Percentiles rank a stretch among this genome's conserved stretches.
Conservation (phyloP, 805 yeast genomes). For the Aciculoconidium aculeatum region DNA sequence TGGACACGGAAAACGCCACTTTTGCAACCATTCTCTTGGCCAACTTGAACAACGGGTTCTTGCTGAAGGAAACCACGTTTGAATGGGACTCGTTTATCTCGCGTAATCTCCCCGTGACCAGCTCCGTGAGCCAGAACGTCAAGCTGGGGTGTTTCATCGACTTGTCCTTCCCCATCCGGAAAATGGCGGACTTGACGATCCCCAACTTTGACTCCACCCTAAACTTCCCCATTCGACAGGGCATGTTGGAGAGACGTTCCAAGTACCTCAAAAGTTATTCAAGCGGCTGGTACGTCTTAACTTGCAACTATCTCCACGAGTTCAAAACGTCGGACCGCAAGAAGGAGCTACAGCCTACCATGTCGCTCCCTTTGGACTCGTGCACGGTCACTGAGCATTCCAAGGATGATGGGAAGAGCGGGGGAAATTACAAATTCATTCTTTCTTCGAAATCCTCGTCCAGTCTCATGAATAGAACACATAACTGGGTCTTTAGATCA, state of each 20-base stretch:
- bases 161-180: slow-evolving; percentile 32
- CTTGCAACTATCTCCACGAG: slow-evolving; percentile 86
- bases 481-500: slow-evolving; percentile 94
- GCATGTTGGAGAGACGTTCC: slow-evolving; percentile 82
- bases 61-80: slow-evolving; percentile 68
- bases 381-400: slow-evolving; percentile 83
- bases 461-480: slow-evolving; percentile 73
- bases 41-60: slow-evolving; percentile 54
- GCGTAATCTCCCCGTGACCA: slow-evolving; percentile 46
- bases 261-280: slow-evolving; percentile 90
- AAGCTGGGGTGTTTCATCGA: slow-evolving; percentile 37
- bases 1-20: slow-evolving; percentile 69
- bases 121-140: slow-evolving; percentile 21
- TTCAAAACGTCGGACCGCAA: slow-evolving; percentile 78
- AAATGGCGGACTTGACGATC: slow-evolving; percentile 49
- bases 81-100: slow-evolving; percentile 87
- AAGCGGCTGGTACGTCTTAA: slow-evolving; percentile 83
- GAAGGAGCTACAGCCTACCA: slow-evolving; percentile 73
- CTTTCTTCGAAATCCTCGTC: slow-evolving; percentile 64
- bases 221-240: slow-evolving; percentile 60
- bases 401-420: slow-evolving; percentile 55
- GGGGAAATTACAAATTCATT: slow-evolving; percentile 67
- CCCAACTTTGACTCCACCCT: slow-evolving; percentile 66
- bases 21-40: slow-evolving; percentile 63
- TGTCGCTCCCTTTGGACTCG: slow-evolving; percentile 74